Evolutionary conservation across 805 yeast genomes (phyloP).

Genomic region (Torulaspora gathmanii): DNA sequence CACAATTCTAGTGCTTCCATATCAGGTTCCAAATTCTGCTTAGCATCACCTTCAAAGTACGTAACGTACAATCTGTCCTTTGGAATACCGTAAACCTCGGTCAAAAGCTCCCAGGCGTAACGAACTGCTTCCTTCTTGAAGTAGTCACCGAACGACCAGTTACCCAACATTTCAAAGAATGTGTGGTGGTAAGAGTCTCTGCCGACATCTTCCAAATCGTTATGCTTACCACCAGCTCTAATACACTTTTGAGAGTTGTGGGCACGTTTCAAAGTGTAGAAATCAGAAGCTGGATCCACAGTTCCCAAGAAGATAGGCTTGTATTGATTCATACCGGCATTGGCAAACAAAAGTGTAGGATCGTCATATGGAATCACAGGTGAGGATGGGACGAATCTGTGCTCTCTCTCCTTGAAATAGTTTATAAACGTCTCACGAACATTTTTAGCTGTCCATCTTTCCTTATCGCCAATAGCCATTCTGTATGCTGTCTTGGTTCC

Average conservation of each 20-base stretch:
- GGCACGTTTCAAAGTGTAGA: slow-evolving; percentile 80
- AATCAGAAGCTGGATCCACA: slow-evolving; percentile 89
- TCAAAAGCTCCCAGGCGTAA: slow-evolving; percentile 87
- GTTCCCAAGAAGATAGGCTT: slow-evolving; percentile 97
- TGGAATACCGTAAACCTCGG: slow-evolving; percentile 75
- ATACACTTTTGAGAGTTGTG: slow-evolving; percentile 96
- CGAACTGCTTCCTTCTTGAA: slow-evolving; percentile 90
- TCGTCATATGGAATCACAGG: slow-evolving; percentile 97
- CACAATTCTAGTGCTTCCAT: slow-evolving; percentile 86
- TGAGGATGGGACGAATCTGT: slow-evolving; percentile 84
- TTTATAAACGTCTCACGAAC: slow-evolving; percentile 83
- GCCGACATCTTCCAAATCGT: slow-evolving; percentile 97
- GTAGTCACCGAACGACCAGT: slow-evolving; percentile 99
- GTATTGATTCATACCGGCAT: slow-evolving; percentile 99
- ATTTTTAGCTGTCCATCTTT: slow-evolving; percentile 47
- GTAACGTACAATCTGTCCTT: slow-evolving; percentile 85
- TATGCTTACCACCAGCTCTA: slow-evolving; percentile 99
- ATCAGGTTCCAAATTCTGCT: slow-evolving; percentile 83
- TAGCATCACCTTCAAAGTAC: slow-evolving; percentile 90
- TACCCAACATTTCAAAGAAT: slow-evolving; percentile 98
- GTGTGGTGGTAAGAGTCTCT: slow-evolving; percentile 97
- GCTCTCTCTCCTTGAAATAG: slow-evolving; percentile 63
- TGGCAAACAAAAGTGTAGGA: slow-evolving; percentile 92
- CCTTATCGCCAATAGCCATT: slow-evolving; percentile 36
- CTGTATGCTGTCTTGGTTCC: slow-evolving; percentile 5